A percentile compares a stretch with the other conserved stretches of the same genome.
These are phyloP conservation scores for Aspergillus ostianus DNA, from an alignment of 495 filamentous ascomycete genomes.

Conservation along the genomic window DNA sequence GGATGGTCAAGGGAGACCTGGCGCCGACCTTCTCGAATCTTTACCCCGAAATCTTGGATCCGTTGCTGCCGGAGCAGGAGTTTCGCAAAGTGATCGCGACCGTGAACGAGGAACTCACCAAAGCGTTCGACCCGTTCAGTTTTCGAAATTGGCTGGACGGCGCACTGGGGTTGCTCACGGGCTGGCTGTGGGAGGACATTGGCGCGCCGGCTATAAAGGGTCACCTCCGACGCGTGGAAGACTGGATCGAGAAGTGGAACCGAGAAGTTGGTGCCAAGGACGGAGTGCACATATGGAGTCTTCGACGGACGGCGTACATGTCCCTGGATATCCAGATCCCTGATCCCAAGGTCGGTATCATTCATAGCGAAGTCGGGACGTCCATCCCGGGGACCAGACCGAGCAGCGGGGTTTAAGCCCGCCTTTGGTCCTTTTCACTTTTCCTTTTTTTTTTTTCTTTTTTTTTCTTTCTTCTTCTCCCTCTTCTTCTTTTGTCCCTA, in stretches of 20 bases:
- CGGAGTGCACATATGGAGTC: conserved; percentile 68
- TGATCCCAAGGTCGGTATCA: conserved; percentile 66
- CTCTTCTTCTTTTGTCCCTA: conserved; percentile 9
- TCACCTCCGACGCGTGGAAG: conserved; percentile 64
- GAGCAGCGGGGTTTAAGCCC: conserved; percentile 28
- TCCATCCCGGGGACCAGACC: conserved; percentile 42
- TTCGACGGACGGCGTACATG: conserved; percentile 85
- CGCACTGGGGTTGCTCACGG: conserved; percentile 71
- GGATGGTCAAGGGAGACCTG: conserved; percentile 86
- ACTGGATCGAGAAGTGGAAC: conserved; percentile 82
- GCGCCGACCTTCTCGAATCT: conserved; percentile 90
- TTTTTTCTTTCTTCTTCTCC: conserved; percentile 20
- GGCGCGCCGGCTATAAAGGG: conserved; percentile 70
- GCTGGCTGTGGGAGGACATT: conserved; percentile 92
- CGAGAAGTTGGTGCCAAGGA: conserved; percentile 53
- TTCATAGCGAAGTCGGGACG: conserved; percentile 37
- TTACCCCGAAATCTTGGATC: conserved; percentile 93
- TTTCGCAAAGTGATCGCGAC: conserved; percentile 77
- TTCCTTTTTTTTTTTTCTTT: conserved; percentile 11
- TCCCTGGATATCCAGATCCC: conserved; percentile 84
- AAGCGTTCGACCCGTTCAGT: conserved; percentile 71
- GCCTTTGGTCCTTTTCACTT: conserved; percentile 10
- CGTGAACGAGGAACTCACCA: conserved; percentile 69
- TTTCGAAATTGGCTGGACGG: conserved; percentile 72
- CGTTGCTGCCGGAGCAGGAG: conserved; percentile 73